Evolutionary conservation across 305 asterid genomes (phyloP), one percentile per base, ranked within the genome.

Genomic region (Fraxinus paxiana): DNA sequence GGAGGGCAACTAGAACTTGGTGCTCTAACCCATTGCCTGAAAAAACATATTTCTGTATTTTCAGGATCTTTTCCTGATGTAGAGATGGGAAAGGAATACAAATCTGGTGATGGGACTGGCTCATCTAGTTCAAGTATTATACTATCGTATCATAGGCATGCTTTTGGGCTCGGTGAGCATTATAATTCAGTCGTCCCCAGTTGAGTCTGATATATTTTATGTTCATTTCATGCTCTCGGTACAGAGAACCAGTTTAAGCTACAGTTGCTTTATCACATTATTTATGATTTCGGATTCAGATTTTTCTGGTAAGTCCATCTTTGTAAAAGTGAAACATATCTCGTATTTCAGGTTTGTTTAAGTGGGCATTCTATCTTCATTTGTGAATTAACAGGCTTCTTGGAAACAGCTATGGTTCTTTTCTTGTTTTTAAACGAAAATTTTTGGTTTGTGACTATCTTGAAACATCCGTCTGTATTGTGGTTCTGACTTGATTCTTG

Each of bases 81-180:
- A 18, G 99, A 95, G 92, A 95, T 95, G 99, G 99, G 98, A 41
- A 93, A 92, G 89, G 98, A 95, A 71, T 95, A 92, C 87, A 91
- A 87, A 84, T 77, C 88, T 22, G 84, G 86, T 0, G 79, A 82
- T 0, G 86, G 77, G 28, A 20, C 71, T 18, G 82, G 83, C 71
- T 83, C 83, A 31, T 73, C 86, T 15, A 48, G 35, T 31, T 79
- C 88, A 9, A 92, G 90, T 77, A 84, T 94, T 20, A 88, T 82
- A 89, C 80, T 92, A 6, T 94, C 97, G 2, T 91, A 88, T 83
- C 98, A 94, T 82, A 83, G 81, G 84, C 94, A 91, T 83, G 97
- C 95, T 33, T 91, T 91, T 83, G 94, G 97, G 77, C 95, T 94
- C 1, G 95, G 98, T 13, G 97, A 94, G 95, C 97, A 94, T 86